Evolutionary conservation across 2,329 filamentous ascomycete species (phyloP), one percentile per base, ranked within the genome.

Genomic region (Simplicillium sp.): DNA sequence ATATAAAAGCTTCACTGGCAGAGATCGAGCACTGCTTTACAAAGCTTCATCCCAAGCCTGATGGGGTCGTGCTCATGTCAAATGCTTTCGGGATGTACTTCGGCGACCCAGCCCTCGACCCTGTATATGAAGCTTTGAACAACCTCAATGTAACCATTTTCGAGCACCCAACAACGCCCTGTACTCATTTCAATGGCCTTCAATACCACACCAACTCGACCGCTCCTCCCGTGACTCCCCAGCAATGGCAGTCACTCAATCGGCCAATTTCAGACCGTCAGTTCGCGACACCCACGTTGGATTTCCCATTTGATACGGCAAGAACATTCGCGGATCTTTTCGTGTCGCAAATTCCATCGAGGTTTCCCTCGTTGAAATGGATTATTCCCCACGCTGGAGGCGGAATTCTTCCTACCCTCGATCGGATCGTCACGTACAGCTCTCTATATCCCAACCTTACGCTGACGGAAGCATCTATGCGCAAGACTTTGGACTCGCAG

Each of bases 51-150:
- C 47, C 50, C 0, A 47, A 42, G 31, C 68, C 66, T 1, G 70
- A 75, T 44, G 73, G 74, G 1, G 65, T 76, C 37, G 63, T 62
- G 1, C 48, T 77, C 4, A 46, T 72, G 49, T 72, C 73, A 2
- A 78, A 77, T 43, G 63, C 63, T 17, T 65, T 73, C 36, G 73
- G 73, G 6, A 48, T 63, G 11, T 77, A 77, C 48, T 53, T 75
- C 1, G 74, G 74, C 3, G 64, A 72, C 44, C 44, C 54, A 1
- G 48, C 46, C 2, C 60, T 77, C 20, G 62, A 67, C 16, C 53
- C 58, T 0, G 57, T 77, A 11, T 76, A 72, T 45, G 58, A 64
- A 2, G 66, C 63, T 29, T 51, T 78, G 18, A 67, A 75, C 40
- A 47, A 53, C 3, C 52, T 68, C 2, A 58, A 66, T 4, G 67